Base-by-base conservation (phyloP, 2,329 filamentous ascomycete species). In the Saccharata proteae region DNA sequence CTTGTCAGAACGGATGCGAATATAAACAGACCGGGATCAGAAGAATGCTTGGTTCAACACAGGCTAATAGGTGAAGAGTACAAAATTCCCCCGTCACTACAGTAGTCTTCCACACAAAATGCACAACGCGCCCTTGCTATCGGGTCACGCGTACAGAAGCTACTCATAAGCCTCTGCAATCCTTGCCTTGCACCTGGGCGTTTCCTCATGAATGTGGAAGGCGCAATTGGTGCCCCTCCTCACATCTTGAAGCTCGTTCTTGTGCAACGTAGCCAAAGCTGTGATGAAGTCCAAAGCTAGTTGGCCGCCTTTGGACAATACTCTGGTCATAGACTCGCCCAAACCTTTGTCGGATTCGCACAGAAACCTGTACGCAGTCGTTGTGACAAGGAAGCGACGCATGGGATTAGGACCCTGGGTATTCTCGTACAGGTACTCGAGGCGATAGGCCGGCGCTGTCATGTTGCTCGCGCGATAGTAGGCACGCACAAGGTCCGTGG, bases 401-500 rank as follows among this genome's bases (percentile, higher is more conserved):
- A 55, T 48, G 11, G 25, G 34, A 32, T 48, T 47, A 6, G 46
- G 38, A 10, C 21, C 31, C 4, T 17, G 7, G 11, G n/a, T 30
- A 38, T 38, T 42, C 13, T 40, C 38, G 43, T 52, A 54, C 27
- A 55, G 44, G 42, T 54, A 55, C 35, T 55, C 51, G 20, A 55
- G 41, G 17, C 52, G 46, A 38, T 49, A 55, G 11, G 52, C 39
- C 3, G 52, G 43, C 11, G 52, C 50, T 10, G 52, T 54, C 47
- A 54, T 46, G 34, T 43, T 41, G 25, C 43, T 33, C 16, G 20
- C 22, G 17, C 37, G 38, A 43, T 55, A 55, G 42, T 55, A 54
- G 29, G 34, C 26, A 22, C 52, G 45, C 20, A 47, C 38, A 20
- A 45, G 40, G 34, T 55, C 49, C 37, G 54, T 48, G 18, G 47